These are phyloP conservation scores for Yarrowia sp. DNA, from an alignment of 805 yeast genomes.

Conservation along the genomic window DNA sequence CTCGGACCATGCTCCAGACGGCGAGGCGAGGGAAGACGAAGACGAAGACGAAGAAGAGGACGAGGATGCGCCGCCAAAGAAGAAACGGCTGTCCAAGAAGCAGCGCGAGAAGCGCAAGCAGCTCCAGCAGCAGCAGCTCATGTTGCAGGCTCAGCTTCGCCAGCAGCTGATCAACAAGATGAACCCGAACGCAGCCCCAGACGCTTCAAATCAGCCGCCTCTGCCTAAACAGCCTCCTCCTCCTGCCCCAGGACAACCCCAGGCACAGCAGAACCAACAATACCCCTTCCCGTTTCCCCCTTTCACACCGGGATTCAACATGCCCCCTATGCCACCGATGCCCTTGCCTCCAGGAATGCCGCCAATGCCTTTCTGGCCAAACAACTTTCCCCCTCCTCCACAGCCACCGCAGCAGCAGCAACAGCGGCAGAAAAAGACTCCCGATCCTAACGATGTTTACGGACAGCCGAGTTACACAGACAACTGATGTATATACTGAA, in stretches of 20 bases:
- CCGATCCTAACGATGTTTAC: neutral
- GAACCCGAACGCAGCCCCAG: neutral
- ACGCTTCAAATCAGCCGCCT: neutral
- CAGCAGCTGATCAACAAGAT: neutral
- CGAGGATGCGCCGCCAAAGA: neutral
- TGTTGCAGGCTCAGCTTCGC: neutral
- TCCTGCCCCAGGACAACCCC: neutral
- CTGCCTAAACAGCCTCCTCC: slow-evolving; percentile 5
- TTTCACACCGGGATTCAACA: neutral
- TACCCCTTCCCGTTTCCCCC: neutral
- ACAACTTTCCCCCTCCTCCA: neutral
- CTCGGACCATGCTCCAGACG: slow-evolving; percentile 16
- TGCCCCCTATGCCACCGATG: slow-evolving; percentile 2
- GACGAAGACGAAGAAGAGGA: neutral
- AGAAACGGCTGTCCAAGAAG: slow-evolving; percentile 5
- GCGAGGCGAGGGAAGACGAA: neutral
- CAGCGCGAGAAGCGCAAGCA: neutral
- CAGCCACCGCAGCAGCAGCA: neutral
- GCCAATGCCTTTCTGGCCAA: slow-evolving; percentile 3
- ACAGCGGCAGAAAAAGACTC: neutral
- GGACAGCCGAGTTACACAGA: slow-evolving; percentile 17
- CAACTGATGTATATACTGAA: slow-evolving; percentile 1
- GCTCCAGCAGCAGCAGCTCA: slow-evolving; percentile 3
- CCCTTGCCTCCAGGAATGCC: slow-evolving; percentile 5
- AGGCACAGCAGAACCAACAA: neutral